Evolutionary conservation across 768 basidiomycete genomes (phyloP).

Genomic region (Termitomyces sp.): DNA sequence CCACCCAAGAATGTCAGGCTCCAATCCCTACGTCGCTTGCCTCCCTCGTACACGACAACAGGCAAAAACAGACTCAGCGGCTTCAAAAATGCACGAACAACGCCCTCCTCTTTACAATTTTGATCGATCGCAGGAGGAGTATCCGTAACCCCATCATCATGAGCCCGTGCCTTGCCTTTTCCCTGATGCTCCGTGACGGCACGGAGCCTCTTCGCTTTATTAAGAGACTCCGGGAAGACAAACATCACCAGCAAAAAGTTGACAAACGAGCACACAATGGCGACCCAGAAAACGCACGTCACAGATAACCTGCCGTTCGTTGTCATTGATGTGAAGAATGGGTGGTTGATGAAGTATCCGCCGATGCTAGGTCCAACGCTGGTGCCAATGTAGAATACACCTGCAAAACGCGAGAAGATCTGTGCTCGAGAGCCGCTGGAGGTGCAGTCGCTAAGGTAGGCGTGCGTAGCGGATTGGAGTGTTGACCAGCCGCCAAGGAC

Average conservation of each 20-base stretch:
- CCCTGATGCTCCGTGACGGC: conserved; percentile 28
- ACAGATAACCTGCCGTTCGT: conserved; percentile 26
- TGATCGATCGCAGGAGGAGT: conserved; percentile 12
- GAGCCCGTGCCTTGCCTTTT: conserved; percentile 13
- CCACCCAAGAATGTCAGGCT: conserved; percentile 70
- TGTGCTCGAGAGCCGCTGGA: conserved; percentile 77
- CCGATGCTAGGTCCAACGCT: conserved; percentile 79
- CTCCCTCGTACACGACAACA: conserved; percentile 37
- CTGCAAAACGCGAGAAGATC: conserved; percentile 71
- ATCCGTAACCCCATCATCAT: conserved; percentile 14
- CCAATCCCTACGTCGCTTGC: conserved; percentile 63
- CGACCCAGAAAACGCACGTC: conserved; percentile 46
- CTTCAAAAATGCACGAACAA: conserved; percentile 38
- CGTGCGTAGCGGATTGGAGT: conserved; percentile 70
- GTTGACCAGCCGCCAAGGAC: conserved; percentile 81
- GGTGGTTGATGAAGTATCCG: conserved; percentile 44
- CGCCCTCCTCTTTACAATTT: conserved; percentile 12
- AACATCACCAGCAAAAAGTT: conserved; percentile 65
- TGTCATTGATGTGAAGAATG: conserved; percentile 19
- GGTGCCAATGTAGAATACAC: conserved; percentile 75
- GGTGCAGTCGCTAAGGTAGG: conserved; percentile 84
- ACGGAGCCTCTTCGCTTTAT: conserved; percentile 34
- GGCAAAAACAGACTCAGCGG: conserved; percentile 79
- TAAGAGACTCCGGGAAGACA: conserved; percentile 64
- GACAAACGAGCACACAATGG: conserved; percentile 38